Evolutionary conservation across 1,284 basidiomycete species (phyloP).

Genomic region (Exobasidium rhododendri): DNA sequence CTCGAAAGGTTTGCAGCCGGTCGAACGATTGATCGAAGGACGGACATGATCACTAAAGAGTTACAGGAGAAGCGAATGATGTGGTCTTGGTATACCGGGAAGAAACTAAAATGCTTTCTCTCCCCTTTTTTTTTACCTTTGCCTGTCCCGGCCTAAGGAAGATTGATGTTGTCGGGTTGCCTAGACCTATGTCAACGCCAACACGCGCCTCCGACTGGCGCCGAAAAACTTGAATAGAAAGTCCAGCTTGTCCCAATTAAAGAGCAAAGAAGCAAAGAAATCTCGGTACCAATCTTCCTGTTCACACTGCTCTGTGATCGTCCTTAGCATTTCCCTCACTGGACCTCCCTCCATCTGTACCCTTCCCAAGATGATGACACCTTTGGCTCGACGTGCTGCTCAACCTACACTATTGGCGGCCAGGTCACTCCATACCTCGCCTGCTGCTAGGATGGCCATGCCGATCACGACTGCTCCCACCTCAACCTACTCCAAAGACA

Average conservation of each 20-base stretch:
- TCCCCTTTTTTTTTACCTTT: not conserved
- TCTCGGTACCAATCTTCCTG: too few species aligned
- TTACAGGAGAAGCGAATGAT: too few species aligned
- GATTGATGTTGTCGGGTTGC: not conserved
- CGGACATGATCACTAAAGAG: constrained; percentile 11
- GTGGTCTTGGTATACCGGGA: too few species aligned
- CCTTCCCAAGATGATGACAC: not conserved
- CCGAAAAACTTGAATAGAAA: not conserved
- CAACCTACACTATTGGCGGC: constrained; percentile 32
- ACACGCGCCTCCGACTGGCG: not conserved
- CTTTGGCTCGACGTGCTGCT: constrained; percentile 19
- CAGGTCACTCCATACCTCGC: constrained; percentile 24
- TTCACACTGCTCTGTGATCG: too few species aligned
- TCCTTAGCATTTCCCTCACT: not conserved
- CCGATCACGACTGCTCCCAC: constrained; percentile 44
- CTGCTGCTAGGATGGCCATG: constrained; percentile 39
- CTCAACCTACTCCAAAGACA: constrained; percentile 50
- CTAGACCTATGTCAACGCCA: not conserved
- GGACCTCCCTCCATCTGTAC: not conserved
- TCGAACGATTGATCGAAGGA: constrained; percentile 1
- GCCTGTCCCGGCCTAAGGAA: too few species aligned
- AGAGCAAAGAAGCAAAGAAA: not conserved
- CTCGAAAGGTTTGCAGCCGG: not conserved
- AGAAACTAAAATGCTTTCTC: not conserved
- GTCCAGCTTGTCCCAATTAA: not conserved